Conservation (phyloP, 2,329 filamentous ascomycete genomes). For the Aspergillus cejpii region DNA sequence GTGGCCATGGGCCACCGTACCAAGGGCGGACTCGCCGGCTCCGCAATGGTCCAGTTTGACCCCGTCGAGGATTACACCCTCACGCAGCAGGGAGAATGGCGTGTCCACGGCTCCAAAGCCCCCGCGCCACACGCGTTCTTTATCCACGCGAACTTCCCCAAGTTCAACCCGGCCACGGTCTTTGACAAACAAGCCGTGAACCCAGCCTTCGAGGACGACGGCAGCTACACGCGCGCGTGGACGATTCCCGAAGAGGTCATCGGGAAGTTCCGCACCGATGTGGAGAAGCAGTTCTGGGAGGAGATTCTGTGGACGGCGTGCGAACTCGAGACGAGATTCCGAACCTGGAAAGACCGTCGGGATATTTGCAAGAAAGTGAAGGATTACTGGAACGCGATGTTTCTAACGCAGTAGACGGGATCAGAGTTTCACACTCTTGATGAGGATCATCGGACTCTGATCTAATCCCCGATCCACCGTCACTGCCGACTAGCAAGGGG, state of each 20-base stretch:
- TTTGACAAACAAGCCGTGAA: constrained; percentile 28
- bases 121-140: constrained; percentile 32
- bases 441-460: too few relatives aligned
- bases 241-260: constrained; percentile 26
- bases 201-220: constrained; percentile 27
- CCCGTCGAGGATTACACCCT: constrained; percentile 30
- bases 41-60: constrained; percentile 37
- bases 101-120: constrained; percentile 24
- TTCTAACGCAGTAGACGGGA: constrained; percentile 9
- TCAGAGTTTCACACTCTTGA: too few relatives aligned
- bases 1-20: constrained; percentile 29
- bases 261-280: constrained; percentile 29
- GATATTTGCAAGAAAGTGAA: constrained; percentile 30
- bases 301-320: constrained; percentile 38
- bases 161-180: constrained; percentile 36
- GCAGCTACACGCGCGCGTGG: constrained; percentile 31
- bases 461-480: too few relatives aligned
- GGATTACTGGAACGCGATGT: constrained; percentile 34
- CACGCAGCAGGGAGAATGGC: constrained; percentile 20
- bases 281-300: constrained; percentile 36
- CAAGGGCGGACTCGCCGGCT: constrained; percentile 28
- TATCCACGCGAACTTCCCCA: constrained; percentile 38
- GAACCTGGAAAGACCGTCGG: constrained; percentile 28
- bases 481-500: too few relatives aligned
- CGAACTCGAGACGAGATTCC: constrained; percentile 31